A percentile compares a stretch with the other conserved stretches of the same genome.
Evolutionary conservation across 202 grass and related monocot species (phyloP).

Genomic region (Carex arenaria): DNA sequence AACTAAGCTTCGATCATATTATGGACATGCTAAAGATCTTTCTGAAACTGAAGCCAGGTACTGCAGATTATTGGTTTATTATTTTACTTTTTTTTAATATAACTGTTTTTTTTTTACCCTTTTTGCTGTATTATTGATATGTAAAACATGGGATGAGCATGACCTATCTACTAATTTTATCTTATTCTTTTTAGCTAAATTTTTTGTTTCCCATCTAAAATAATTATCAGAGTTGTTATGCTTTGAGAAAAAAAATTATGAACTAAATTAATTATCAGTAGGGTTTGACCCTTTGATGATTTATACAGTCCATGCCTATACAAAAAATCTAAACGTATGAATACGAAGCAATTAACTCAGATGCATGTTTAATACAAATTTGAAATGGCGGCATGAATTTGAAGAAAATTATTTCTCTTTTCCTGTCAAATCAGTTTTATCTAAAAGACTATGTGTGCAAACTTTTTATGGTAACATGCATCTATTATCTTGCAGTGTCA

Average conservation of each 20-base stretch:
- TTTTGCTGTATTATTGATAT: neutral
- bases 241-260: neutral
- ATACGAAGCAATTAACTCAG: neutral
- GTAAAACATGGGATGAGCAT: neutral
- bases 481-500: slow-evolving; percentile 46
- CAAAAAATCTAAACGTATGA: neutral
- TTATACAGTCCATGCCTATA: neutral
- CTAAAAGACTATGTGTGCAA: neutral
- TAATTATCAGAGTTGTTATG: neutral
- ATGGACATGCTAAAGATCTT: slow-evolving; percentile 68
- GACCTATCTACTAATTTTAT: neutral
- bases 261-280: neutral
- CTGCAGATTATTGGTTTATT: neutral
- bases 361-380: slow-evolving; percentile 2
- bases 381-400: neutral
- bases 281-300: neutral
- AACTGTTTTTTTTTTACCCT: neutral
- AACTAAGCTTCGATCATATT: slow-evolving; percentile 54
- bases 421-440: neutral
- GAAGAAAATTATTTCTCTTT: neutral
- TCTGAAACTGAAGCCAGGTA: slow-evolving; percentile 83
- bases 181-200: neutral
- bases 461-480: neutral
- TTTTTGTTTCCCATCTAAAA: neutral
- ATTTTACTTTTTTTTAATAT: neutral